These are phyloP conservation scores for Lactarius deliciosus DNA, from an alignment of 768 basidiomycete genomes.

Conservation along the genomic window DNA sequence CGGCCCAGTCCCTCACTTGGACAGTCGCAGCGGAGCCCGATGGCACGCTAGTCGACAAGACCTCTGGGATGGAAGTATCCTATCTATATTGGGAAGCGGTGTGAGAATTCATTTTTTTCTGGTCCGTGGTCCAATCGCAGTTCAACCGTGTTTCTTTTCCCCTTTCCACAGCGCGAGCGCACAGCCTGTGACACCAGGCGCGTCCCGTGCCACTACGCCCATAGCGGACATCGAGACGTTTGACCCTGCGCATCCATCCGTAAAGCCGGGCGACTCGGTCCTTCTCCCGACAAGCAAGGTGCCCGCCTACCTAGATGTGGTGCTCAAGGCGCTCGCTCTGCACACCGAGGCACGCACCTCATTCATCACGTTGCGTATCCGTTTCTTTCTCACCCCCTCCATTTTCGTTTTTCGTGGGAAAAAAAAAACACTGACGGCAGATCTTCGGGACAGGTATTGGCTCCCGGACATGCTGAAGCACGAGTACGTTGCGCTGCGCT, in stretches of 20 bases:
- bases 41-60: slow-evolving; percentile 16
- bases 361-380: slow-evolving; percentile 45
- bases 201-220: slow-evolving; percentile 12
- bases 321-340: slow-evolving; percentile 37
- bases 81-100: slow-evolving; percentile 22
- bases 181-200: background rate
- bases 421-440: background rate
- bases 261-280: slow-evolving; percentile 16
- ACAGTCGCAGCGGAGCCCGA: slow-evolving; percentile 13
- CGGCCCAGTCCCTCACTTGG: slow-evolving; percentile 15
- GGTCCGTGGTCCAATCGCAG: background rate
- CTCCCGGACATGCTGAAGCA: slow-evolving; percentile 44
- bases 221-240: slow-evolving; percentile 9
- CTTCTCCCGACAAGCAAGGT: slow-evolving; percentile 36
- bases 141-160: slow-evolving; percentile 9
- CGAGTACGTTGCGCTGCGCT: slow-evolving; percentile 44
- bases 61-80: slow-evolving; percentile 14
- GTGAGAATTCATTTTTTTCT: background rate
- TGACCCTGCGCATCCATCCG: slow-evolving; percentile 17
- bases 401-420: background rate
- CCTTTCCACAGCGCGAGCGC: slow-evolving; percentile 6
- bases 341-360: slow-evolving; percentile 46
- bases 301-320: slow-evolving; percentile 42
- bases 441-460: slow-evolving; percentile 38
- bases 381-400: slow-evolving; percentile 20